Evolutionary conservation across 257 asterid species (phyloP).

Genomic region (Solanum clarkiae): DNA sequence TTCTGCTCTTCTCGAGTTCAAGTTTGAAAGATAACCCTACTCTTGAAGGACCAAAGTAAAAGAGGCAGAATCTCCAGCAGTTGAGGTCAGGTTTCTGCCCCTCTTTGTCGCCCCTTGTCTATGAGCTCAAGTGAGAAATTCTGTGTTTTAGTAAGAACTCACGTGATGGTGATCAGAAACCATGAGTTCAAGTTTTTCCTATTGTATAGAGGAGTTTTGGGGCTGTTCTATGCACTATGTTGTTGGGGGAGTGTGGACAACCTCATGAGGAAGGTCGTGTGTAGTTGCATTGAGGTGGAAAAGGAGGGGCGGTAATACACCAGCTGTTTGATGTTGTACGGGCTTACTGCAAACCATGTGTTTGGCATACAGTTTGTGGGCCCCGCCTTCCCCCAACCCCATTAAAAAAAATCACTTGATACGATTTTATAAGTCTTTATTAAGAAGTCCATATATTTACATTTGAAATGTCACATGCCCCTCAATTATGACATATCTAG

Average conservation of each 20-base stretch:
- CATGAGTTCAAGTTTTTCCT: not conserved
- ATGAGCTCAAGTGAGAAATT: not conserved
- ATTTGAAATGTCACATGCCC: no score
- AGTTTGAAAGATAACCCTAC: not conserved
- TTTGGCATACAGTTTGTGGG: not conserved
- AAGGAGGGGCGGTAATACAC: not conserved
- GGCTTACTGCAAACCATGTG: not conserved
- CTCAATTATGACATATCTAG: no score
- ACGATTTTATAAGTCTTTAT: no score
- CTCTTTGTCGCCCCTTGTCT: not conserved
- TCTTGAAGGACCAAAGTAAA: not conserved
- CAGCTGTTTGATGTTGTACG: not conserved
- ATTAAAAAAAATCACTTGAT: no score
- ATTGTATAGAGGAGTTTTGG: not conserved
- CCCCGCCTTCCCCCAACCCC: no score
- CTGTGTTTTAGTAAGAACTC: not conserved
- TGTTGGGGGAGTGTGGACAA: not conserved
- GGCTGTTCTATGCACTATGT: not conserved
- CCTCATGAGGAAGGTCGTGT: not conserved
- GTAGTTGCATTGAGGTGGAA: not conserved
- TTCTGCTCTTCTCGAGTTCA: not conserved
- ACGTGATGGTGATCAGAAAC: not conserved
- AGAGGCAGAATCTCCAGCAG: not conserved
- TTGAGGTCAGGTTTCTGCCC: not conserved
- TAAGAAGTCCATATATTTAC: no score